Evolutionary conservation across 164 flowering plant genomes (phyloP).

Genomic region (Cinnamomum micranthum): DNA sequence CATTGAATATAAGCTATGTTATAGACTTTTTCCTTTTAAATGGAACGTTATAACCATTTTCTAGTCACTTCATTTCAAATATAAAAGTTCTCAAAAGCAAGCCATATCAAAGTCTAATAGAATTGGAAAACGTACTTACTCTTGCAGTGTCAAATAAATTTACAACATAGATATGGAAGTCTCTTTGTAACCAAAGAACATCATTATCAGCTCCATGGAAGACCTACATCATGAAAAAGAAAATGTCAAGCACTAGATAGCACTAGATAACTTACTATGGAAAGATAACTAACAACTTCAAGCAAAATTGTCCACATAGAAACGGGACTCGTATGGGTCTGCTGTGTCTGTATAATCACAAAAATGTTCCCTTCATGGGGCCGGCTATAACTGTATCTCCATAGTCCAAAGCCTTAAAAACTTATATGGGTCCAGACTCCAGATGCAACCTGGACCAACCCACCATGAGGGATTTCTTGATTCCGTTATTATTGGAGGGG

Average conservation of each 20-base stretch:
- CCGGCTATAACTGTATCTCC: too few relatives aligned
- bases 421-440: too few relatives aligned
- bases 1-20: too few relatives aligned
- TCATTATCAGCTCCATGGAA: conserved; percentile 98
- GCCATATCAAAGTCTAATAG: neutral
- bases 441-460: too few relatives aligned
- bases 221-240: conserved; percentile 44
- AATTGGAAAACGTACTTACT: conserved; percentile 32
- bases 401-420: too few relatives aligned
- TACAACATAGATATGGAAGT: conserved; percentile 90
- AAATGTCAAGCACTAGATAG: neutral
- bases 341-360: too few relatives aligned
- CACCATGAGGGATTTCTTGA: too few relatives aligned
- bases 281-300: too few relatives aligned
- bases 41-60: neutral
- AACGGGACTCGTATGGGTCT: too few relatives aligned
- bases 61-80: neutral
- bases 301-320: neutral
- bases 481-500: too few relatives aligned
- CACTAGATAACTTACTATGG: neutral
- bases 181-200: conserved; percentile 92
- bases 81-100: neutral
- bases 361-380: too few relatives aligned
- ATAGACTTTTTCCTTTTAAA: too few relatives aligned
- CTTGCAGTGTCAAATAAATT: conserved; percentile 95